Evolutionary conservation across 371 early-diverging fungal genomes (phyloP).

Genomic region (Coemansia sp.): DNA sequence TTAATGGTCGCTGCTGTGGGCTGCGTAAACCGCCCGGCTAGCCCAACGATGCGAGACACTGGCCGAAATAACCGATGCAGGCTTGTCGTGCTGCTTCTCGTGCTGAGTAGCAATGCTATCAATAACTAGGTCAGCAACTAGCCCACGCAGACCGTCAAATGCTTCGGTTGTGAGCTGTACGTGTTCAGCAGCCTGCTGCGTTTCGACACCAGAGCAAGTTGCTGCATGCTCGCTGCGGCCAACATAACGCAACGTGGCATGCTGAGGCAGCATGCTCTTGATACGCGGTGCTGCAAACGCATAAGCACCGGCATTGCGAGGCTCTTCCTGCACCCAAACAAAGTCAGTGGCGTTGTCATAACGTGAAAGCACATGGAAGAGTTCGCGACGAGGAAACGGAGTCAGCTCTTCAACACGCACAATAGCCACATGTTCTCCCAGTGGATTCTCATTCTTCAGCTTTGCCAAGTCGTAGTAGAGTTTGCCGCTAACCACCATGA

Average conservation of each 20-base stretch:
- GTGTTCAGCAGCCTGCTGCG: constrained; percentile 59
- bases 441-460: constrained; percentile 56
- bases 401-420: constrained; percentile 90
- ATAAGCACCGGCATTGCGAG: constrained; percentile 90
- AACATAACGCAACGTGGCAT: constrained; percentile 61
- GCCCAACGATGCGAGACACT: constrained; percentile 40
- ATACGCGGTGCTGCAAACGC: constrained; percentile 83
- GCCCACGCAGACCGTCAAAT: constrained; percentile 48
- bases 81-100: constrained; percentile 8
- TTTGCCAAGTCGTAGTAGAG: constrained; percentile 87
- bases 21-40: constrained; percentile 31
- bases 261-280: constrained; percentile 59
- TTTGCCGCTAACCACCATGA: constrained; percentile 86
- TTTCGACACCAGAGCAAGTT: constrained; percentile 68
- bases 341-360: constrained; percentile 72
- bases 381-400: constrained; percentile 81
- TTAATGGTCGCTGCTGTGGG: constrained; percentile 45
- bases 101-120: constrained; percentile 24
- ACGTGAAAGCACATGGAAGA: constrained; percentile 62
- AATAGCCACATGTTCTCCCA: constrained; percentile 74
- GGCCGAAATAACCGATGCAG: constrained; percentile 30
- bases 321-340: constrained; percentile 94
- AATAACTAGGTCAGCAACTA: constrained; percentile 43
- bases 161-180: constrained; percentile 36
- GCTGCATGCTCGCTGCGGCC: constrained; percentile 71